Evolutionary conservation across 352 stramenopile genomes (phyloP).

Genomic region (Phytophthora constricta): DNA sequence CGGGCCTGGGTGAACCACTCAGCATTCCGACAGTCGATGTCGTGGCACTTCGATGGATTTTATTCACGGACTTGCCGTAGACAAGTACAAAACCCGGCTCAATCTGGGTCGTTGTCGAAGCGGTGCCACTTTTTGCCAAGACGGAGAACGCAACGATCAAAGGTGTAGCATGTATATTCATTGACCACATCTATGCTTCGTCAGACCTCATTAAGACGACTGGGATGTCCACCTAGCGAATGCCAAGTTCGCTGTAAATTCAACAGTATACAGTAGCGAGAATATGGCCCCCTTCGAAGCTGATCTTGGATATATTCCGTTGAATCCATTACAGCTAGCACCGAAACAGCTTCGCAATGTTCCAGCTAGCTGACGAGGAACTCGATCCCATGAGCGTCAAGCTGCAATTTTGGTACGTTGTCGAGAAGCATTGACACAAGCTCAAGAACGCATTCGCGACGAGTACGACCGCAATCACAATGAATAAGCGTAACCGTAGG

Average conservation of each 20-base stretch:
- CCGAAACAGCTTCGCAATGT: neutral
- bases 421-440: too few species aligned
- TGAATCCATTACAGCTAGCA: neutral
- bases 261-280: neutral
- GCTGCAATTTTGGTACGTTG: too few species aligned
- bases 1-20: neutral
- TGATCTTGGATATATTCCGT: neutral
- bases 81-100: neutral
- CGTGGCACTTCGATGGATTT: conserved; percentile 8
- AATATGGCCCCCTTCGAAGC: conserved; percentile 1
- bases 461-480: too few species aligned
- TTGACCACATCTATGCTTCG: conserved; percentile 17
- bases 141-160: conserved; percentile 9
- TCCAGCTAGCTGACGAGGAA: neutral
- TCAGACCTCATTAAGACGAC: conserved; percentile 2
- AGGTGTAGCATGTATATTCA: conserved; percentile 6
- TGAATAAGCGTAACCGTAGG: too few species aligned
- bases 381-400: neutral
- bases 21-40: conserved; percentile 4
- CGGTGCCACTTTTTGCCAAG: neutral
- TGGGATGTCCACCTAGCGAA: neutral
- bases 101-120: conserved; percentile 20
- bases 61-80: conserved; percentile 2
- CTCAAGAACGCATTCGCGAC: too few species aligned
- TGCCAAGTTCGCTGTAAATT: conserved; percentile 4